These are phyloP conservation scores for Parathielavia appendiculata DNA, from an alignment of 495 filamentous ascomycete genomes.

Conservation along the genomic window DNA sequence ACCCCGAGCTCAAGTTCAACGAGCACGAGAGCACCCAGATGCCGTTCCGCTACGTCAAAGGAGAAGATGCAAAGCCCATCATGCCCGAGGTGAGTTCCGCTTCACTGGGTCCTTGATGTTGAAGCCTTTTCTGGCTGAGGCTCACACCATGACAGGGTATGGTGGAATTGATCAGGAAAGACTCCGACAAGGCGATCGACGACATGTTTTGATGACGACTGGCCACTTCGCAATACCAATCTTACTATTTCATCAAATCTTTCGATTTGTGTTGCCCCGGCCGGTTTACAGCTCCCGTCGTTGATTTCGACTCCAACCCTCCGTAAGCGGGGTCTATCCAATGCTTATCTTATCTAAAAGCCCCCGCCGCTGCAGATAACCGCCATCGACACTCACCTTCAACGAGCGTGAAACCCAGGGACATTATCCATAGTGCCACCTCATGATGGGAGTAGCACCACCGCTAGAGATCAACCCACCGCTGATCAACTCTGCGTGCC, in stretches of 20 bases:
- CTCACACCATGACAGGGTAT: slow-evolving; percentile 61
- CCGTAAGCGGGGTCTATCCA: slow-evolving; percentile 1
- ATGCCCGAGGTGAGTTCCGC: slow-evolving; percentile 73
- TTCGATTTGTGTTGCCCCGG: background rate
- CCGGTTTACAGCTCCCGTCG: no score
- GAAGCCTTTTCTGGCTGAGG: background rate
- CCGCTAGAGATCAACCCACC: slow-evolving; percentile 53
- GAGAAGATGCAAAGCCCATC: slow-evolving; percentile 64
- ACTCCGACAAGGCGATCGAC: slow-evolving; percentile 84
- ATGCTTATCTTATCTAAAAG: slow-evolving; percentile 8
- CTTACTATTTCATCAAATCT: background rate
- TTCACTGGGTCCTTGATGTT: background rate
- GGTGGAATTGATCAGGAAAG: slow-evolving; percentile 87
- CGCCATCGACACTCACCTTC: background rate
- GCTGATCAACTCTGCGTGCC: slow-evolving; percentile 63
- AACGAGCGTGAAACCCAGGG: background rate
- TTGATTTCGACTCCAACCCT: background rate
- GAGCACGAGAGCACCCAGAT: slow-evolving; percentile 91
- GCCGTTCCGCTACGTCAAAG: slow-evolving; percentile 93
- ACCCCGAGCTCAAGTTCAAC: slow-evolving; percentile 82
- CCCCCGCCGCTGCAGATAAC: background rate
- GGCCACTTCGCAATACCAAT: background rate
- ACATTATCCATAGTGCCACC: background rate
- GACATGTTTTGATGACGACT: slow-evolving; percentile 63
- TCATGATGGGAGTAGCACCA: slow-evolving; percentile 24